phyloP scores from a whole-genome alignment of 1,284 basidiomycete species.

The Austropuccinia psidii region DNA sequence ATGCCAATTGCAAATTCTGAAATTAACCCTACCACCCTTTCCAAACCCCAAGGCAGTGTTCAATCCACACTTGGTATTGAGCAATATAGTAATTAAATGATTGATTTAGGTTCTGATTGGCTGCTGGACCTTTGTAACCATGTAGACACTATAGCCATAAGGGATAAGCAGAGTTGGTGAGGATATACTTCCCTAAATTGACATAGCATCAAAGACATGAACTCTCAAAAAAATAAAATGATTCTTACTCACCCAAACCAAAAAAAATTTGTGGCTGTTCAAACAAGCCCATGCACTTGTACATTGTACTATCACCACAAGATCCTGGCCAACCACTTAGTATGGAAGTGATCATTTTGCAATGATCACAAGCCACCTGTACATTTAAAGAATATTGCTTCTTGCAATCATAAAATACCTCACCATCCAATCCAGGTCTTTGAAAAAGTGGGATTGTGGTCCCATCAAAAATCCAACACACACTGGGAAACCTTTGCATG shows the following conservation, averaged over 20 bases:
- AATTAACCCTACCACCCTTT: too few relatives aligned
- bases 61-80: neutral
- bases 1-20: neutral
- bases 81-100: slow-evolving; percentile 14
- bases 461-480: neutral
- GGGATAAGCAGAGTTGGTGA: neutral
- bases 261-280: neutral
- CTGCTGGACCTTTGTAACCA: neutral
- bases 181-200: neutral
- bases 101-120: neutral
- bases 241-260: neutral
- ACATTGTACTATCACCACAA: neutral
- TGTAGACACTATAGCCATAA: neutral
- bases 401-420: slow-evolving; percentile 1
- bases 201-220: too few relatives aligned
- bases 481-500: too few relatives aligned
- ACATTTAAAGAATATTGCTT: neutral
- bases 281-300: neutral
- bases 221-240: too few relatives aligned
- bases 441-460: slow-evolving; percentile 1
- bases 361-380: neutral
- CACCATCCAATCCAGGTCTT: neutral
- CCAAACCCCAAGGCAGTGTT: neutral
- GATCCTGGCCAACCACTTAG: neutral
- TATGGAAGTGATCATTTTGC: neutral